These are phyloP conservation scores for Pythium aquatile DNA, from an alignment of 352 stramenopile genomes.

Conservation along the genomic window DNA sequence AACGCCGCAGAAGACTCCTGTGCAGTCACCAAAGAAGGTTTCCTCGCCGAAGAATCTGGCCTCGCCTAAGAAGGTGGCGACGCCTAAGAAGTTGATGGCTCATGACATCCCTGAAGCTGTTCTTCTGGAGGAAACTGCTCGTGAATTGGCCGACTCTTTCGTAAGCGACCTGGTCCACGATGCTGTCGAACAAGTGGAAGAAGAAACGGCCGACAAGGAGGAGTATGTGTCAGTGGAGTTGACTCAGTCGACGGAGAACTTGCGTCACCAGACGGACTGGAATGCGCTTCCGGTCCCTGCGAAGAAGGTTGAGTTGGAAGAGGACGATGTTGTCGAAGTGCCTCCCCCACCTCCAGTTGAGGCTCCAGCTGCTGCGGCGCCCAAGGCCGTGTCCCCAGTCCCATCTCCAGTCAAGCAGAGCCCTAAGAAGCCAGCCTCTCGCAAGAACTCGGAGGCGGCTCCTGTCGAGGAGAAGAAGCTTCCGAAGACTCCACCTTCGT, in stretches of 20 bases:
- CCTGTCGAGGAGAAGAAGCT: conserved; percentile 16
- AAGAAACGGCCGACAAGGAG: conserved; percentile 42
- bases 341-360: conserved; percentile 5
- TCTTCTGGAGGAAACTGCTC: conserved; percentile 28
- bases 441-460: conserved; percentile 24
- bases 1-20: conserved; percentile 5
- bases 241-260: conserved; percentile 43
- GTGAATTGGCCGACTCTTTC: conserved; percentile 29
- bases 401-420: conserved; percentile 19
- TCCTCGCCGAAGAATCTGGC: conserved; percentile 5
- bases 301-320: conserved; percentile 17
- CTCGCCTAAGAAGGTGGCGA: conserved; percentile 22
- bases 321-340: conserved; percentile 19
- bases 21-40: conserved; percentile 6
- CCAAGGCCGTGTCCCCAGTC: conserved; percentile 3
- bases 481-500: conserved; percentile 22
- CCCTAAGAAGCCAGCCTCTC: conserved; percentile 27
- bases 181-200: conserved; percentile 41
- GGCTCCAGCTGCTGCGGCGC: not conserved
- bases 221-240: conserved; percentile 73
- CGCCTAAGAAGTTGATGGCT: conserved; percentile 21
- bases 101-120: conserved; percentile 8
- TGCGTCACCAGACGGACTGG: conserved; percentile 29
- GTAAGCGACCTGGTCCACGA: conserved; percentile 44
- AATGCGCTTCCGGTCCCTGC: conserved; percentile 7